Conservation (phyloP, 352 stramenopile species). For the Elongisporangium senticosum region DNA sequence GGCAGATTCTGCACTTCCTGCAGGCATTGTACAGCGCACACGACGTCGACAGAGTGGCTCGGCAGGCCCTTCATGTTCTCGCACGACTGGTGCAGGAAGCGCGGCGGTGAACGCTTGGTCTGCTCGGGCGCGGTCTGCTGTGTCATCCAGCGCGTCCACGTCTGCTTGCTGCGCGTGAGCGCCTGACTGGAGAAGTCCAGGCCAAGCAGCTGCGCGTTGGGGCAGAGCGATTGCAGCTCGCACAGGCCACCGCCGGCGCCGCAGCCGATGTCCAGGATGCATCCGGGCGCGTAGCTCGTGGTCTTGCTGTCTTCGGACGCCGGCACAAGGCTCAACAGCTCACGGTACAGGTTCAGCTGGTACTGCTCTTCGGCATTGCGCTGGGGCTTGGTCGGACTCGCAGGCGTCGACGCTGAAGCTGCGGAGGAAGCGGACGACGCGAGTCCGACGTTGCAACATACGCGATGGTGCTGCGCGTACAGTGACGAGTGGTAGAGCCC, state of each 20-base stretch:
- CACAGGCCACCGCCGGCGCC: slow-evolving; percentile 59
- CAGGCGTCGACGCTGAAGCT: slow-evolving; percentile 6
- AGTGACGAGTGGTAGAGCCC: slow-evolving; percentile 67
- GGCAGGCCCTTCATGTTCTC: slow-evolving; percentile 53
- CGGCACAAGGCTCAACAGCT: slow-evolving; percentile 36
- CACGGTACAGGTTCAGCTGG: slow-evolving; percentile 57
- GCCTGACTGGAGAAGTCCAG: slow-evolving; percentile 61
- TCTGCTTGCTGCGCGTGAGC: slow-evolving; percentile 57
- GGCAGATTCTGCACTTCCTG: slow-evolving; percentile 54
- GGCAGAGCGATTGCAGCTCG: slow-evolving; percentile 51
- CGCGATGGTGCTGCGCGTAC: slow-evolving; percentile 53
- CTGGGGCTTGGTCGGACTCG: slow-evolving; percentile 11
- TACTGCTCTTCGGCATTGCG: slow-evolving; percentile 28
- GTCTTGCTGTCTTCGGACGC: slow-evolving; percentile 14
- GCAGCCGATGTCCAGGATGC: slow-evolving; percentile 57
- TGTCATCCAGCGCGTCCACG: slow-evolving; percentile 47
- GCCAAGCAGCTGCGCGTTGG: slow-evolving; percentile 40
- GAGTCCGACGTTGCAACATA: slow-evolving; percentile 63
- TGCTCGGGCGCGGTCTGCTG: slow-evolving; percentile 26
- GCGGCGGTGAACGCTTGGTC: slow-evolving; percentile 20
- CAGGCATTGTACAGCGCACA: slow-evolving; percentile 50
- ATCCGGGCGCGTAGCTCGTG: slow-evolving; percentile 10
- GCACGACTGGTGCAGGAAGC: slow-evolving; percentile 60
- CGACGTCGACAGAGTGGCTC: slow-evolving; percentile 49
- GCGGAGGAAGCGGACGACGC: slow-evolving; percentile 14